A percentile compares a stretch with the other conserved stretches of the same genome.
phyloP scores from a whole-genome alignment of 306 rosid species.

The Fagus crenata region DNA sequence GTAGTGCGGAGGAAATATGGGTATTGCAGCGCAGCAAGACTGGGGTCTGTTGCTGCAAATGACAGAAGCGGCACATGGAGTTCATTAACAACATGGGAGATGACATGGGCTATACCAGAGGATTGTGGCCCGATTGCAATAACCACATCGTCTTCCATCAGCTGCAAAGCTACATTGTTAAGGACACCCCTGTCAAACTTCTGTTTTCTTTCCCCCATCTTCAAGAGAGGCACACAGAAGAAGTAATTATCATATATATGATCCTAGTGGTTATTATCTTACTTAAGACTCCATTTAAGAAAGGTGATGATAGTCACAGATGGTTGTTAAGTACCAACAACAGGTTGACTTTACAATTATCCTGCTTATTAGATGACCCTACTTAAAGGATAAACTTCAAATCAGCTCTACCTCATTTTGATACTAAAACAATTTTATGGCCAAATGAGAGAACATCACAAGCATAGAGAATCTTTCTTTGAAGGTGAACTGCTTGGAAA shows the following conservation, averaged over 20 bases:
- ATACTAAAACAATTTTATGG: neutral
- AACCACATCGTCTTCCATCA: constrained; percentile 72
- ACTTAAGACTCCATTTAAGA: neutral
- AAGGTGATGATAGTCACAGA: neutral
- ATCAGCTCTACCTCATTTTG: neutral
- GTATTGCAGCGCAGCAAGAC: constrained; percentile 74
- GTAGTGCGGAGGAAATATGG: constrained; percentile 78
- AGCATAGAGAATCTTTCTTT: neutral
- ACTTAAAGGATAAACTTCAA: constrained; percentile 2
- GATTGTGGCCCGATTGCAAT: constrained; percentile 91
- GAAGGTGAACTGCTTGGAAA: no score
- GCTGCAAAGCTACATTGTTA: constrained; percentile 73
- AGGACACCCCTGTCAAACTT: constrained; percentile 31
- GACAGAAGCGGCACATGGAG: constrained; percentile 89
- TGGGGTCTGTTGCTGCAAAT: constrained; percentile 86
- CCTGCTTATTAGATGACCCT: neutral
- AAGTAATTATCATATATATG: constrained; percentile 5
- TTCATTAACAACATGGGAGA: constrained; percentile 83
- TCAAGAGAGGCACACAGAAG: constrained; percentile 11
- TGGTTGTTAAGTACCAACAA: neutral
- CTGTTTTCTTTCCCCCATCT: constrained; percentile 8
- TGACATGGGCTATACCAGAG: constrained; percentile 85
- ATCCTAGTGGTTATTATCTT: constrained; percentile 1
- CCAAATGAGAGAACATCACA: neutral
- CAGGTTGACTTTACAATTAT: constrained; percentile 6